Conservation (phyloP, 2,329 filamentous ascomycete genomes). For the Colletotrichum sp. region DNA sequence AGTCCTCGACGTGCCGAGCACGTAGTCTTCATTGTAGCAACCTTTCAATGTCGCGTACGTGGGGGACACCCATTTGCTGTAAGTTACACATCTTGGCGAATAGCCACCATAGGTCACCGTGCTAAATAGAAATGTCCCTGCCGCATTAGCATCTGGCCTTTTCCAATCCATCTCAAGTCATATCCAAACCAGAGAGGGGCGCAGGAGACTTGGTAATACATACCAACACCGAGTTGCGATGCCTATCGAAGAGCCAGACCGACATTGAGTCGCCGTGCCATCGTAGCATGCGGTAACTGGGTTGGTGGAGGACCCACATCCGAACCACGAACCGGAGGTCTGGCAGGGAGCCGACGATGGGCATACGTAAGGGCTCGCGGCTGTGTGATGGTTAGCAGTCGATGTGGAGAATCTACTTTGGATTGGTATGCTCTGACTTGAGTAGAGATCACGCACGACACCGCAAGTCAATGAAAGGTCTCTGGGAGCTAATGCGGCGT, state of each 20-base stretch:
- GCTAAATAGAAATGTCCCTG: background rate
- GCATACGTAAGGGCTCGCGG: background rate
- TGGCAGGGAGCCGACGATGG: background rate
- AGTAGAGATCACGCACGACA: background rate
- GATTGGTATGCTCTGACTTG: accelerated
- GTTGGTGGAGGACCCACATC: background rate
- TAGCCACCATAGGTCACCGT: background rate
- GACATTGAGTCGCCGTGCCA: background rate
- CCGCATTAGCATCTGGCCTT: background rate
- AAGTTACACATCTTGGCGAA: background rate
- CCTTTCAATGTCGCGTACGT: background rate
- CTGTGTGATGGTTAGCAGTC: background rate
- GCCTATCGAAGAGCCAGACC: background rate
- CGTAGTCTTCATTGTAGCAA: background rate
- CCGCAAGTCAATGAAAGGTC: background rate
- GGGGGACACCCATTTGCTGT: background rate
- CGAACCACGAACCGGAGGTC: background rate
- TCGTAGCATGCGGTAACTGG: background rate
- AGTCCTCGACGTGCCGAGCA: background rate
- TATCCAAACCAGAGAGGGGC: background rate
- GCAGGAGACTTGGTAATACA: background rate
- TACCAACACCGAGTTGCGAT: background rate
- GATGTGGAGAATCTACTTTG: background rate
- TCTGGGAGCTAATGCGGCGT: background rate
- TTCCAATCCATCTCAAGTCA: background rate